Evolutionary conservation across 495 filamentous ascomycete genomes (phyloP).

Genomic region (Talaromyces borbonicus): DNA sequence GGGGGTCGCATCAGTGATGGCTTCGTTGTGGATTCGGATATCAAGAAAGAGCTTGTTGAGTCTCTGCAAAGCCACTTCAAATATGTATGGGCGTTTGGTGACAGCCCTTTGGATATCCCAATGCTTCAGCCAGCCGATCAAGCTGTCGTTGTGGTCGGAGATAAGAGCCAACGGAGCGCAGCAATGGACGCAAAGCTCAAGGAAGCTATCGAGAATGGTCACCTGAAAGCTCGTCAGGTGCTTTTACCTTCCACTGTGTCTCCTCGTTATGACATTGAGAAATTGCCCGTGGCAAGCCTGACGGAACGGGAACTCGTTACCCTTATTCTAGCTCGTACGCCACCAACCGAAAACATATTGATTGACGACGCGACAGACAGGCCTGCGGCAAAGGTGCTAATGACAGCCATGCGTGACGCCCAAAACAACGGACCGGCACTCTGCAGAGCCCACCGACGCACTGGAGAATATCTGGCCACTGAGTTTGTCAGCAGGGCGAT

Average conservation of each 20-base stretch:
- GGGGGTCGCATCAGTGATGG: conserved; percentile 41
- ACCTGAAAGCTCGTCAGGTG: conserved; percentile 36
- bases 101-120: conserved; percentile 48
- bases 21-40: conserved; percentile 39
- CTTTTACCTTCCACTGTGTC: conserved; percentile 32
- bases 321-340: conserved; percentile 18
- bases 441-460: conserved; percentile 39
- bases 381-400: conserved; percentile 42
- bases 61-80: conserved; percentile 25
- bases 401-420: conserved; percentile 47
- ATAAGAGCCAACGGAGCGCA: conserved; percentile 39
- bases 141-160: conserved; percentile 50
- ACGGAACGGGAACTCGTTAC: conserved; percentile 25
- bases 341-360: conserved; percentile 10
- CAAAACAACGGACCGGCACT: conserved; percentile 34
- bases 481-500: conserved; percentile 39
- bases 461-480: conserved; percentile 46
- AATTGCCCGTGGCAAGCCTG: conserved; percentile 37
- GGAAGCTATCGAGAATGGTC: conserved; percentile 30
- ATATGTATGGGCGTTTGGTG: conserved; percentile 52
- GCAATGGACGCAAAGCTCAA: conserved; percentile 43
- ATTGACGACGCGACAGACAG: conserved; percentile 37
- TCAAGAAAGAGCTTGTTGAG: conserved; percentile 42
- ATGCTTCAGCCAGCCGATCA: conserved; percentile 48
- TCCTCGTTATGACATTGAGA: conserved; percentile 35